Conservation (phyloP, 2,329 filamentous ascomycete species). For the Stylonectria norvegica region DNA sequence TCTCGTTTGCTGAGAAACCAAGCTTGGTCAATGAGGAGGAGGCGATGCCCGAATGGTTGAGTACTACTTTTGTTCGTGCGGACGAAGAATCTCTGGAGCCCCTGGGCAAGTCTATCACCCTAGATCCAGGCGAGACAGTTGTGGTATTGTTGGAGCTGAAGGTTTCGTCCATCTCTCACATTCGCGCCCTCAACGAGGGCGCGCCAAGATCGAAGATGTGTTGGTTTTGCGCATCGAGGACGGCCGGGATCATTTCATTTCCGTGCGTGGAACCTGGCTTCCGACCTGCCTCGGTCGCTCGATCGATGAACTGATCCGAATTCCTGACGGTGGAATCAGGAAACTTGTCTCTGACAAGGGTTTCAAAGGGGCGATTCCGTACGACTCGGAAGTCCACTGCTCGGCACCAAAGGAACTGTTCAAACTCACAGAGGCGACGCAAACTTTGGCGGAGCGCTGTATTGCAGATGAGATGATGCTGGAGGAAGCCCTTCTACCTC, state of each 20-base stretch:
- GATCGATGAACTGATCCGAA: constrained; percentile 80
- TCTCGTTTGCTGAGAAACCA: constrained; percentile 75
- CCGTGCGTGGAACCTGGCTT: constrained; percentile 73
- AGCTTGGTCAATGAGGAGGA: constrained; percentile 42
- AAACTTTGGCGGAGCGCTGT: constrained; percentile 53
- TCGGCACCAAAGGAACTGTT: constrained; percentile 89
- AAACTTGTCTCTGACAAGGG: constrained; percentile 39
- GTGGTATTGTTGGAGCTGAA: constrained; percentile 65
- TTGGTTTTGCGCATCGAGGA: constrained; percentile 78
- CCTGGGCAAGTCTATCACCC: constrained; percentile 53
- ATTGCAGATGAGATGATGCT: constrained; percentile 62
- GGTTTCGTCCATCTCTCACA: constrained; percentile 60
- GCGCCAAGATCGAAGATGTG: constrained; percentile 72
- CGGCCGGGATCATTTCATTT: constrained; percentile 89
- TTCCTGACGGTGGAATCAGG: constrained; percentile 78
- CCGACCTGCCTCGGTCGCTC: constrained; percentile 80
- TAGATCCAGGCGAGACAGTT: constrained; percentile 82
- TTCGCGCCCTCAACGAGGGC: constrained; percentile 68
- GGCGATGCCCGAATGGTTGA: constrained; percentile 63
- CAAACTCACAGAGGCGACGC: constrained; percentile 77
- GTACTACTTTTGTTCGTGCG: constrained; percentile 56
- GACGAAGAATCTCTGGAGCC: constrained; percentile 31
- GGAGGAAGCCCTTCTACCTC: constrained; percentile 49
- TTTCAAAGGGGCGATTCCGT: constrained; percentile 50
- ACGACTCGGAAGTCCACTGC: constrained; percentile 60